These are phyloP conservation scores for Candida berthetii DNA, from an alignment of 805 yeast species.

Conservation along the genomic window DNA sequence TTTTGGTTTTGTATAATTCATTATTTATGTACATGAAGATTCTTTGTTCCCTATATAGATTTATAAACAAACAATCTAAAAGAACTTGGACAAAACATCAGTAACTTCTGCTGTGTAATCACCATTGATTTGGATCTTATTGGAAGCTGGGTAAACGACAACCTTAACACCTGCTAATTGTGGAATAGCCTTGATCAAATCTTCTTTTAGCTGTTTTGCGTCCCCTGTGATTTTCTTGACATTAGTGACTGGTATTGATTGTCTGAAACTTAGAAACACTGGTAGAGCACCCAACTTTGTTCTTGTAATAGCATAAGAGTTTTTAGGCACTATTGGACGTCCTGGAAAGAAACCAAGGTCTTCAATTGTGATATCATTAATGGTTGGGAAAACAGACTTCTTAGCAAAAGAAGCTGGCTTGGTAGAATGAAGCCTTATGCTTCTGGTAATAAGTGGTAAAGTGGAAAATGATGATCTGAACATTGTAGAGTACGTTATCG, in stretches of 20 bases:
- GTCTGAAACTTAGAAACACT: conserved; percentile 66
- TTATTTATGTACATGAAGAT: conserved; percentile 14
- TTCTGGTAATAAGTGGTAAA: not conserved
- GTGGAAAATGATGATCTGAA: too few relatives aligned
- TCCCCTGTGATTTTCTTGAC: conserved; percentile 69
- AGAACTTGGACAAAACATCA: not conserved
- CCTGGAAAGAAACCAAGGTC: conserved; percentile 18
- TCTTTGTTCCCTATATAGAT: conserved; percentile 39
- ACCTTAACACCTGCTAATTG: conserved; percentile 39
- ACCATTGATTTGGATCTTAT: conserved; percentile 26
- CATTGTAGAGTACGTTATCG: too few relatives aligned
- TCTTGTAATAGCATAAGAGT: conserved; percentile 32
- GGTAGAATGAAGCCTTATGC: not conserved
- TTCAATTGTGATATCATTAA: conserved; percentile 21
- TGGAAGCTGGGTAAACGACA: conserved; percentile 42
- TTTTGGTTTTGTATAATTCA: not conserved
- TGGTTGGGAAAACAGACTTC: conserved; percentile 17
- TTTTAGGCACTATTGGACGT: conserved; percentile 18
- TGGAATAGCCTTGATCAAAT: conserved; percentile 47
- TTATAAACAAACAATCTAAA: conserved; percentile 9
- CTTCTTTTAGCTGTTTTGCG: conserved; percentile 56
- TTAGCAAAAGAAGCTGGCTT: not conserved
- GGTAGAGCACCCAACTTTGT: conserved; percentile 69
- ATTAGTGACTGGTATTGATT: conserved; percentile 65
- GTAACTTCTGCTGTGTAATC: not conserved